These are phyloP conservation scores for Erodium maritimum DNA, from an alignment of 345 rosid species.

Conservation along the genomic window DNA sequence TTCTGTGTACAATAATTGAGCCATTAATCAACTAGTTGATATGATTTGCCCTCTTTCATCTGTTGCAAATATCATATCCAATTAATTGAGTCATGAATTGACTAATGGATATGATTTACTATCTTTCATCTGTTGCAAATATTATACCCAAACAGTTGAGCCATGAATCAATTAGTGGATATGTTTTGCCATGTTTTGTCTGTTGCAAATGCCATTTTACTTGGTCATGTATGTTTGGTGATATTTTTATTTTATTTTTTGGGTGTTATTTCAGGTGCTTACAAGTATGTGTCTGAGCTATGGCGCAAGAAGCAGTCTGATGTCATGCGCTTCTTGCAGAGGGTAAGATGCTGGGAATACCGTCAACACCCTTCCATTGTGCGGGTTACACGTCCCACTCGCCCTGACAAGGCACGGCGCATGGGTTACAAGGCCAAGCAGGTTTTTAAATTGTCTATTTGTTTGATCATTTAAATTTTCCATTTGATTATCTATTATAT, in stretches of 20 bases:
- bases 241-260: not conserved
- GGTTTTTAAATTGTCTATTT: constrained; percentile 10
- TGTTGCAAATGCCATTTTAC: no score
- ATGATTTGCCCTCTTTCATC: no score
- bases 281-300: constrained; percentile 30
- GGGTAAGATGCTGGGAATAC: constrained; percentile 32
- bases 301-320: constrained; percentile 35
- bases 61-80: no score
- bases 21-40: no score
- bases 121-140: no score
- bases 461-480: not conserved
- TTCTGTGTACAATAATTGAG: no score
- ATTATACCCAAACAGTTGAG: no score
- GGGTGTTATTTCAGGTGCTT: constrained; percentile 17
- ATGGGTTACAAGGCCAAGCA: constrained; percentile 33
- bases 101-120: no score
- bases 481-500: not conserved
- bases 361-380: constrained; percentile 30
- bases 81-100: no score
- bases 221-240: no score
- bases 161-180: no score
- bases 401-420: constrained; percentile 30
- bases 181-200: no score
- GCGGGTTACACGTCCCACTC: constrained; percentile 26
- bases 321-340: constrained; percentile 28